Conservation (phyloP, 2,329 filamentous ascomycete genomes). For the Ophiostoma australiae region DNA sequence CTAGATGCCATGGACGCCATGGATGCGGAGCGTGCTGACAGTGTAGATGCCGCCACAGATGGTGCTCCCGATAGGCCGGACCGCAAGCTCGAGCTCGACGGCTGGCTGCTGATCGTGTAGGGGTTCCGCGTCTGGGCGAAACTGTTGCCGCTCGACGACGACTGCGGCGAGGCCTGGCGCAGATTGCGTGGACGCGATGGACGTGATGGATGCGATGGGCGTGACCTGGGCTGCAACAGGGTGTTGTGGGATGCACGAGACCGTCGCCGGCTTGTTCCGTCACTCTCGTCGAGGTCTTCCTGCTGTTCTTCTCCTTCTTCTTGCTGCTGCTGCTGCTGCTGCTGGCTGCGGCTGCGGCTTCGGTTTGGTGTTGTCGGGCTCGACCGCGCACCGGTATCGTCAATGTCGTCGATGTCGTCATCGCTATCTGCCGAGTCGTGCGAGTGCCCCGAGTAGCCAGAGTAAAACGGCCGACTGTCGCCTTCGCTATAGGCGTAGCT, state of each 20-base stretch:
- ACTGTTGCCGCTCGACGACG: constrained; percentile 31
- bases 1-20: not conserved
- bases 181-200: not conserved
- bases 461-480: constrained; percentile 32
- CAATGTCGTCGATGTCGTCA: constrained; percentile 39
- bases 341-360: constrained; percentile 34
- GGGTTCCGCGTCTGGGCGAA: constrained; percentile 42
- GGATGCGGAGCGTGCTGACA: not conserved
- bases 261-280: constrained; percentile 22
- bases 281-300: constrained; percentile 13
- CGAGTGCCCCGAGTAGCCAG: constrained; percentile 15
- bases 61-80: constrained; percentile 32
- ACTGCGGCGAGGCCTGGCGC: not conserved
- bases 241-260: not conserved
- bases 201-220: not conserved
- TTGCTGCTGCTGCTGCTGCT: not conserved
- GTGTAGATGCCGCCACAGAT: not conserved
- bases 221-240: not conserved
- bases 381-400: constrained; percentile 43
- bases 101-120: constrained; percentile 38
- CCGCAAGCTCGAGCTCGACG: constrained; percentile 40
- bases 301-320: not conserved
- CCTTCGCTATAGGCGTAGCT: constrained; percentile 34
- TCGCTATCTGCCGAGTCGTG: constrained; percentile 7
- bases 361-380: constrained; percentile 47